These are phyloP conservation scores for Gossypium stocksii DNA, from an alignment of 345 rosid genomes.

Conservation along the genomic window DNA sequence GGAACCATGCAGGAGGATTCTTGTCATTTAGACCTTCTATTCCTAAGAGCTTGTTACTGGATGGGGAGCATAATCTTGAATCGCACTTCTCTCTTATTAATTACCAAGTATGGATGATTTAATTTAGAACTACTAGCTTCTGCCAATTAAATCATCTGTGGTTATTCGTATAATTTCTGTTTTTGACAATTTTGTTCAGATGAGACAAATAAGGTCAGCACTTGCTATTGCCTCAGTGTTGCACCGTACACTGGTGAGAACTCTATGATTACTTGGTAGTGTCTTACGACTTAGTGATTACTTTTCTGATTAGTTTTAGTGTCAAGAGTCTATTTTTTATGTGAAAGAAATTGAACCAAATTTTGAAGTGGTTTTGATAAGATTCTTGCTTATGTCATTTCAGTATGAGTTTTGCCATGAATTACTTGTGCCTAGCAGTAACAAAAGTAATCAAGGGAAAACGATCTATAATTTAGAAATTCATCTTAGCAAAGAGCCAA, in stretches of 20 bases:
- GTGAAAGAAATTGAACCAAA: background rate
- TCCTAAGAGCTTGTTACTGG: constrained; percentile 74
- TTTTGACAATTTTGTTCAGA: constrained; percentile 41
- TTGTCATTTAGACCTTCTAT: constrained; percentile 82
- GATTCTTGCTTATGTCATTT: background rate
- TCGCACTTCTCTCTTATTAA: constrained; percentile 78
- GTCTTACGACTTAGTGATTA: background rate
- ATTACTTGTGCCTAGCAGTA: background rate
- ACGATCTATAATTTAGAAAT: background rate
- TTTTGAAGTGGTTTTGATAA: background rate
- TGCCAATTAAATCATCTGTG: constrained; percentile 6
- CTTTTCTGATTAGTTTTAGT: background rate
- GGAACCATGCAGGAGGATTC: constrained; percentile 73
- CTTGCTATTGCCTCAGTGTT: constrained; percentile 79
- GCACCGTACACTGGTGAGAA: constrained; percentile 87
- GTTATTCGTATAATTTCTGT: constrained; percentile 20
- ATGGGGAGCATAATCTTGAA: constrained; percentile 74
- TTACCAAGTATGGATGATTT: constrained; percentile 62
- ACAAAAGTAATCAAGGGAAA: background rate
- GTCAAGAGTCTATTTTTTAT: background rate
- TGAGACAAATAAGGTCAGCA: constrained; percentile 88
- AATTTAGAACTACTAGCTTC: constrained; percentile 16
- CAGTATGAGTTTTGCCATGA: background rate
- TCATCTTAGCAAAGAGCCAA: background rate
- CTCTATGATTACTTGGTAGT: background rate